phyloP scores from a whole-genome alignment of 108 stramenopile genomes.

The Stephanodiscus minutulus region DNA sequence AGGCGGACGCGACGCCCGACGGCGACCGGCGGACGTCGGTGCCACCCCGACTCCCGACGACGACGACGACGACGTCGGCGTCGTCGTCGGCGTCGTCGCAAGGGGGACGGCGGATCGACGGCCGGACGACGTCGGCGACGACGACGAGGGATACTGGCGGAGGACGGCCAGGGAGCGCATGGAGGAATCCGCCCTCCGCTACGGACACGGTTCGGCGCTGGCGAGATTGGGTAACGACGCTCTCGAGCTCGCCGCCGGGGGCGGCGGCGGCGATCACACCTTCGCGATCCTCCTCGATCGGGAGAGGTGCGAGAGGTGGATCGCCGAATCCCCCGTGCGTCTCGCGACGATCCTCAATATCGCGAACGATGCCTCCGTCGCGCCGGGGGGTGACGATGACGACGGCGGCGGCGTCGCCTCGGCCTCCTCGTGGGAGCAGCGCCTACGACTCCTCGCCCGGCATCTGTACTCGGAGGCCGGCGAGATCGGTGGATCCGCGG shows the following conservation, averaged over 20 bases:
- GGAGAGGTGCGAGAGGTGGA: conserved; percentile 30
- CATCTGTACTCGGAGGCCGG: conserved; percentile 62
- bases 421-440: too few species aligned
- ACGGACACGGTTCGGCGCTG: conserved; percentile 62
- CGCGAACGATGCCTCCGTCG: not conserved
- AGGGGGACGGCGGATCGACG: not conserved
- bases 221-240: conserved; percentile 65
- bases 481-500: conserved; percentile 54
- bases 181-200: conserved; percentile 62
- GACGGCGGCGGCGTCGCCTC: not conserved
- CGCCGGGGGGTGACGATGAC: not conserved
- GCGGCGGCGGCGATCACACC: not conserved
- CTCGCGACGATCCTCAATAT: conserved; percentile 19
- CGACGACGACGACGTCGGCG: not conserved
- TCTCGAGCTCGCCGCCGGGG: conserved; percentile 37
- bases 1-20: too few species aligned
- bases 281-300: conserved; percentile 17
- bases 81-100: too few species aligned
- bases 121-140: not conserved
- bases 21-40: too few species aligned
- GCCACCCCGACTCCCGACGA: not conserved
- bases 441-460: conserved; percentile 35
- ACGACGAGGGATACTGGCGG: conserved; percentile 36
- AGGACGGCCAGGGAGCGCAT: conserved; percentile 40
- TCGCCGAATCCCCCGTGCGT: conserved; percentile 36